These are phyloP conservation scores for Arthrobotrys iridis DNA, from an alignment of 2,329 filamentous ascomycete genomes.

Conservation along the genomic window DNA sequence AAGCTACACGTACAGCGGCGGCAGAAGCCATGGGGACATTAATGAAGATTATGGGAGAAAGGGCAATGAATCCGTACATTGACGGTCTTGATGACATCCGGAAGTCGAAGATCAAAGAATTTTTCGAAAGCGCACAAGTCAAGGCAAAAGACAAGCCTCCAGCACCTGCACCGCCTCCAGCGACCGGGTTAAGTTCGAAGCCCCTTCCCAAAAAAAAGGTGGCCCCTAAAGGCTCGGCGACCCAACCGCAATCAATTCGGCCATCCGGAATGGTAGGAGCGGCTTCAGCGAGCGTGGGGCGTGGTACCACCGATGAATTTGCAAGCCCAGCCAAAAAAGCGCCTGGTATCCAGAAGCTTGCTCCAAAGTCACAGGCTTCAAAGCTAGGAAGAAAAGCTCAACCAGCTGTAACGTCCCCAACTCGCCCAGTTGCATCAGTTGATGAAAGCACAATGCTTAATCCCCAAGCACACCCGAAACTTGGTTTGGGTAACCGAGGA, in stretches of 20 bases:
- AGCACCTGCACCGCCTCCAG: slow-evolving; percentile 67
- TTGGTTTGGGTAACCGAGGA: slow-evolving; percentile 72
- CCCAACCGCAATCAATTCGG: slow-evolving; percentile 63
- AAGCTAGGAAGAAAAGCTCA: slow-evolving; percentile 48
- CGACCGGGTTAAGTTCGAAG: slow-evolving; percentile 61
- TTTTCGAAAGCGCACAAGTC: slow-evolving; percentile 80
- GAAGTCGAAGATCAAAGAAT: slow-evolving; percentile 96
- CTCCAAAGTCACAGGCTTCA: slow-evolving; percentile 56
- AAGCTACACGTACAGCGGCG: slow-evolving; percentile 84
- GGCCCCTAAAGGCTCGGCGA: slow-evolving; percentile 66
- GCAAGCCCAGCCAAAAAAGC: slow-evolving; percentile 62
- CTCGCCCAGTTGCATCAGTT: slow-evolving; percentile 65
- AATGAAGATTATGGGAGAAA: slow-evolving; percentile 98
- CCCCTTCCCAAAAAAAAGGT: slow-evolving; percentile 64
- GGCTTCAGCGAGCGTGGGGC: slow-evolving; percentile 59
- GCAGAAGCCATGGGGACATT: slow-evolving; percentile 91
- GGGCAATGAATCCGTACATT: slow-evolving; percentile 90
- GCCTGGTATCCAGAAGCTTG: slow-evolving; percentile 66
- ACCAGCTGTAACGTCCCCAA: slow-evolving; percentile 66
- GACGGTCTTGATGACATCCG: slow-evolving; percentile 95
- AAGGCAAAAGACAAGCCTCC: slow-evolving; percentile 87
- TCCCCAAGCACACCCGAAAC: slow-evolving; percentile 66
- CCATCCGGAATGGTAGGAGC: slow-evolving; percentile 56
- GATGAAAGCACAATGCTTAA: slow-evolving; percentile 69
- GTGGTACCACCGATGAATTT: slow-evolving; percentile 64